phyloP scores from a whole-genome alignment of 768 basidiomycete species.

The Trametes sanguinea region DNA sequence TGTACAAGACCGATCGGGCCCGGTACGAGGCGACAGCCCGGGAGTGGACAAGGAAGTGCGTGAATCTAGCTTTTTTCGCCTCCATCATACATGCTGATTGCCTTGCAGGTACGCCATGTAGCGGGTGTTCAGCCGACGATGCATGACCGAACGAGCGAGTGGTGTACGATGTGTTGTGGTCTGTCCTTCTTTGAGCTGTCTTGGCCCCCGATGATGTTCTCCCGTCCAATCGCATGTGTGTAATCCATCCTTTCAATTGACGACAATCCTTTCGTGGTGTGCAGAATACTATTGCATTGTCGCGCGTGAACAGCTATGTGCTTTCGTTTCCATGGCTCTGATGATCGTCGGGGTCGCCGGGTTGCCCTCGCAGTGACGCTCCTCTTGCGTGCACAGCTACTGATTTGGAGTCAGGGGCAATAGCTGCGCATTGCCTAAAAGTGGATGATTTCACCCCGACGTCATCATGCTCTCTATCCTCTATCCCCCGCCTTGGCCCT shows the following conservation, averaged over 20 bases:
- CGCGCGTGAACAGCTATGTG: neutral
- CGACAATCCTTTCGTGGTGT: conserved; percentile 13
- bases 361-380: too few species aligned
- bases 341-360: too few species aligned
- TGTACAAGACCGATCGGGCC: conserved; percentile 98
- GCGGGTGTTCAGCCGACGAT: conserved; percentile 24
- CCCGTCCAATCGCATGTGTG: conserved; percentile 21
- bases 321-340: too few species aligned
- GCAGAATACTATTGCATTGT: neutral
- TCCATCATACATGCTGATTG: neutral
- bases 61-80: neutral
- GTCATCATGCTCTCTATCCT: neutral
- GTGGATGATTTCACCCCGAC: neutral
- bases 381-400: too few species aligned
- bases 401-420: too few species aligned
- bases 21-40: conserved; percentile 97
- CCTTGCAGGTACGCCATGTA: conserved; percentile 55
- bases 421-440: neutral
- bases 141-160: conserved; percentile 18
- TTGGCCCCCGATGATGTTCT: conserved; percentile 6
- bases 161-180: conserved; percentile 28
- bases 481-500: neutral
- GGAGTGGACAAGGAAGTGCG: conserved; percentile 99
- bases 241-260: conserved; percentile 19
- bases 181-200: conserved; percentile 22